Evolutionary conservation across 148 eudicot species (phyloP).

Genomic region (Amaranthus palmeri): DNA sequence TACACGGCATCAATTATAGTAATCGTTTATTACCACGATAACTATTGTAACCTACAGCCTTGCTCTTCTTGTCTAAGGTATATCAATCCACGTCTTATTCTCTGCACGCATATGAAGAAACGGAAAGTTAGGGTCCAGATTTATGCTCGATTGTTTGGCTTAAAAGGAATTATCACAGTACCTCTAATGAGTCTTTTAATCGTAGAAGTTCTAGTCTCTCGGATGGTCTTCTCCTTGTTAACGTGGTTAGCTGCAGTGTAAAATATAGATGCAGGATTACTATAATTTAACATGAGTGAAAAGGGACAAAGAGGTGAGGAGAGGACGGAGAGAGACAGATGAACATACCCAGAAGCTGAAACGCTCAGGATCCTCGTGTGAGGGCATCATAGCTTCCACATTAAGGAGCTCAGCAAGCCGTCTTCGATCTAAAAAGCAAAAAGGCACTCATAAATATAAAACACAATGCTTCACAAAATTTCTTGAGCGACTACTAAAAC

Average conservation of each 20-base stretch:
- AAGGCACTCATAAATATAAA: neutral
- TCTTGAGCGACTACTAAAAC: neutral
- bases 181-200: slow-evolving; percentile 80
- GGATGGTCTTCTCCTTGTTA: slow-evolving; percentile 66
- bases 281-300: slow-evolving; percentile 4
- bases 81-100: slow-evolving; percentile 47
- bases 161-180: slow-evolving; percentile 18
- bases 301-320: neutral
- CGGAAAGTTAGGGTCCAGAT: neutral
- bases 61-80: slow-evolving; percentile 58
- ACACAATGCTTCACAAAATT: neutral
- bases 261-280: slow-evolving; percentile 3
- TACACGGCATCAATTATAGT: slow-evolving; percentile 17
- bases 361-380: slow-evolving; percentile 73
- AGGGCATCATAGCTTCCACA: slow-evolving; percentile 85
- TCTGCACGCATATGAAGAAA: slow-evolving; percentile 32
- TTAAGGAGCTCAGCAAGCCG: slow-evolving; percentile 67
- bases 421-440: slow-evolving; percentile 55
- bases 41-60: slow-evolving; percentile 49
- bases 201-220: slow-evolving; percentile 81
- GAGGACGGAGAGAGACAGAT: neutral
- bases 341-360: slow-evolving; percentile 93
- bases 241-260: slow-evolving; percentile 58
- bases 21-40: neutral
- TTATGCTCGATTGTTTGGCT: neutral